phyloP scores from a whole-genome alignment of 768 basidiomycete genomes.

The Boletellus ananas region DNA sequence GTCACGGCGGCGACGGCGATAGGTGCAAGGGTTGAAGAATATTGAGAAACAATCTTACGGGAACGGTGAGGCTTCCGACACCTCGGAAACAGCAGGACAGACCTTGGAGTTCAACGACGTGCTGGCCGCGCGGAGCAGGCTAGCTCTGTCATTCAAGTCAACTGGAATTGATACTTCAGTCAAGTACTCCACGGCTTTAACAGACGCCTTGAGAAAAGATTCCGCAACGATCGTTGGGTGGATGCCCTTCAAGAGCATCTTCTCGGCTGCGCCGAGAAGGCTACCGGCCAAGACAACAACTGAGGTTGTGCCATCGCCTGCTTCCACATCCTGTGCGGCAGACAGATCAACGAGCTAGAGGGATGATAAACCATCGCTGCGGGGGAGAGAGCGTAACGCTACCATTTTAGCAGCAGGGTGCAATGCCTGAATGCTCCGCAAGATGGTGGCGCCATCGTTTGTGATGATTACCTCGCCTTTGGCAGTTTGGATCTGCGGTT shows the following conservation, averaged over 20 bases:
- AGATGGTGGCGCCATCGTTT: constrained; percentile 97
- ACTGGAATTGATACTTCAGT: constrained; percentile 91
- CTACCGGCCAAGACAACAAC: constrained; percentile 97
- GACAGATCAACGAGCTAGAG: constrained; percentile 92
- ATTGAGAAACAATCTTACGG: constrained; percentile 93
- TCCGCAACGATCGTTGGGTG: constrained; percentile 98
- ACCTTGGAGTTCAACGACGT: constrained; percentile 97
- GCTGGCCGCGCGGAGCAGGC: constrained; percentile 86
- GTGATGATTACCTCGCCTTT: constrained; percentile 98
- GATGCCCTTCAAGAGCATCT: constrained; percentile 93
- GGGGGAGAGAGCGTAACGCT: neutral
- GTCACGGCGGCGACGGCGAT: constrained; percentile 97
- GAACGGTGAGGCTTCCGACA: constrained; percentile 7
- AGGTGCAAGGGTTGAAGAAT: constrained; percentile 95
- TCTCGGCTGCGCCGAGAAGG: constrained; percentile 91
- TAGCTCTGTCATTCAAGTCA: constrained; percentile 82
- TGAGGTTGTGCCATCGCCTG: constrained; percentile 96
- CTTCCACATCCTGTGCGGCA: constrained; percentile 96
- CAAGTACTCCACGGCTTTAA: constrained; percentile 90
- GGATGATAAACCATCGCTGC: constrained; percentile 1
- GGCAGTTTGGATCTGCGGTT: constrained; percentile 81
- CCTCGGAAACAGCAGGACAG: constrained; percentile 5
- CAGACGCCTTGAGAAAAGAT: constrained; percentile 87
- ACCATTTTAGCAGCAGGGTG: constrained; percentile 99
- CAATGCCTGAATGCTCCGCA: constrained; percentile 91